Evolutionary conservation across 352 stramenopile genomes (phyloP).

Genomic region (Globisporangium abappressorium): DNA sequence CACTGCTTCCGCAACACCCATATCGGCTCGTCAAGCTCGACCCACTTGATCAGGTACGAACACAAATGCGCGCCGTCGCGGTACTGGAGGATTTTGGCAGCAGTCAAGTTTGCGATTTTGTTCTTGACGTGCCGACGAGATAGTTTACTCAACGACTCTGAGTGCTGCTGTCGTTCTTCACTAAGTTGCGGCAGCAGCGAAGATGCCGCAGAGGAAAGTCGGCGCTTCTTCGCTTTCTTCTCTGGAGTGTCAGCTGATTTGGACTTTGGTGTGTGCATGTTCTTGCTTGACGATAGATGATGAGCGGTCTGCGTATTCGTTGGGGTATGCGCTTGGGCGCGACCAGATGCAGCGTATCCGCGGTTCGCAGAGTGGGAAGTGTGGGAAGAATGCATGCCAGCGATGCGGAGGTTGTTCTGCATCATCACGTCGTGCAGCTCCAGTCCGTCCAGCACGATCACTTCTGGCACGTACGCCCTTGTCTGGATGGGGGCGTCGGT

Average conservation of each 20-base stretch:
- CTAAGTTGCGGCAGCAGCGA: background rate
- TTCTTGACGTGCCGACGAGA: slow-evolving; percentile 6
- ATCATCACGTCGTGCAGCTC: slow-evolving; percentile 17
- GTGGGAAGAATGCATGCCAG: background rate
- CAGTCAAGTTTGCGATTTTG: slow-evolving; percentile 19
- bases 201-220: slow-evolving; percentile 2
- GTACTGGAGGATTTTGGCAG: slow-evolving; percentile 28
- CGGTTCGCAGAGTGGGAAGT: background rate
- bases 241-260: background rate
- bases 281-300: background rate
- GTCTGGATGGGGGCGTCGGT: background rate
- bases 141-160: background rate
- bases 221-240: slow-evolving; percentile 13
- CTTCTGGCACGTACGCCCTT: background rate
- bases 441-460: background rate
- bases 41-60: slow-evolving; percentile 42
- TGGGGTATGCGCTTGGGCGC: background rate
- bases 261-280: background rate
- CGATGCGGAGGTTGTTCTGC: slow-evolving; percentile 10
- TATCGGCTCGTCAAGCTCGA: slow-evolving; percentile 16
- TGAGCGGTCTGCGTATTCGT: background rate
- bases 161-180: background rate
- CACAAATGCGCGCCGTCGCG: slow-evolving; percentile 20
- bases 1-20: slow-evolving; percentile 41
- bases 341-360: background rate